These are phyloP conservation scores for Alternaria gaisen DNA, from an alignment of 2,329 filamentous ascomycete species.

Conservation along the genomic window DNA sequence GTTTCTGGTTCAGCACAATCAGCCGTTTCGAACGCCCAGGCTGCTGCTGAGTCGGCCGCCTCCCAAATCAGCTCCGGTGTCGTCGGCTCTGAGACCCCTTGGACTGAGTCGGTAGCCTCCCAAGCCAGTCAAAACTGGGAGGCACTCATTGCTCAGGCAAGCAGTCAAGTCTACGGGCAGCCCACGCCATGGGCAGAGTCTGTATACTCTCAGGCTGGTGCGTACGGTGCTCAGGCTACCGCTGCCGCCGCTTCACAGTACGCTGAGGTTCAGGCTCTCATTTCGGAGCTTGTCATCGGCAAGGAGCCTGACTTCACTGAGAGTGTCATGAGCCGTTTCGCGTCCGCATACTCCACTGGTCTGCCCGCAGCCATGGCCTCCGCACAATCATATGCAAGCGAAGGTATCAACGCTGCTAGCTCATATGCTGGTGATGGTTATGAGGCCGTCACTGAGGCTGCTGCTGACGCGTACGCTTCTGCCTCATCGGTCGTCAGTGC, in stretches of 20 bases:
- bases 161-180: slow-evolving; percentile 74
- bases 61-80: slow-evolving; percentile 58
- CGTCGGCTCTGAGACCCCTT: slow-evolving; percentile 59
- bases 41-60: slow-evolving; percentile 56
- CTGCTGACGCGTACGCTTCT: slow-evolving; percentile 59
- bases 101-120: slow-evolving; percentile 63
- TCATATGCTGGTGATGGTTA: slow-evolving; percentile 60
- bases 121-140: slow-evolving; percentile 71
- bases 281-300: slow-evolving; percentile 79
- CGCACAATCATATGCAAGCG: slow-evolving; percentile 62
- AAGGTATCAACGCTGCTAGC: slow-evolving; percentile 54
- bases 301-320: slow-evolving; percentile 85
- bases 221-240: slow-evolving; percentile 70
- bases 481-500: slow-evolving; percentile 58
- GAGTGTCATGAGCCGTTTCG: slow-evolving; percentile 76
- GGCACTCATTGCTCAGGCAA: slow-evolving; percentile 69
- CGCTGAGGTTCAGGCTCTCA: slow-evolving; percentile 72
- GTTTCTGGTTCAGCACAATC: slow-evolving; percentile 46
- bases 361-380: slow-evolving; percentile 64
- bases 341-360: slow-evolving; percentile 75
- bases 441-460: slow-evolving; percentile 60
- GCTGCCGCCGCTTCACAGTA: slow-evolving; percentile 71
- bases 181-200: slow-evolving; percentile 62
- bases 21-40: slow-evolving; percentile 57
- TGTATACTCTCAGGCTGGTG: slow-evolving; percentile 61